Evolutionary conservation across 345 rosid genomes (phyloP).

Genomic region (Populus euphratica): DNA sequence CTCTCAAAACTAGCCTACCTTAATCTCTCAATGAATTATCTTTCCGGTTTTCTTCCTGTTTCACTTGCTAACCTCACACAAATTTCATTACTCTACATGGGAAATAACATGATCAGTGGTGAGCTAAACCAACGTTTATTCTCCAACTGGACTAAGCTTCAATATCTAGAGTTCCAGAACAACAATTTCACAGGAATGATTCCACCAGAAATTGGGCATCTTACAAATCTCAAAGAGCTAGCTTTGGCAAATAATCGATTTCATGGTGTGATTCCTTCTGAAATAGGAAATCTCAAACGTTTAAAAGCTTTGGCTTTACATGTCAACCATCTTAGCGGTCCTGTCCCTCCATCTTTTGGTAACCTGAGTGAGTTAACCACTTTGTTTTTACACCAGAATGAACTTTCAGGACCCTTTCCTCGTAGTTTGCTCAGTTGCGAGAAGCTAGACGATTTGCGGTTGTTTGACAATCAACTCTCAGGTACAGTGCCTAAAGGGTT

Average conservation of each 20-base stretch:
- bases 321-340: conserved; percentile 10
- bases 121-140: too few species aligned
- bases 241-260: background rate
- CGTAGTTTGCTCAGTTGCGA: background rate
- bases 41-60: background rate
- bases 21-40: conserved; percentile 11
- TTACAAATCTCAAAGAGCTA: too few species aligned
- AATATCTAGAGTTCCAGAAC: too few species aligned
- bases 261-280: conserved; percentile 18
- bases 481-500: conserved; percentile 15
- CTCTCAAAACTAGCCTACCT: conserved; percentile 24
- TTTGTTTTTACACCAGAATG: background rate
- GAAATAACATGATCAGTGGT: too few species aligned
- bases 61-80: too few species aligned
- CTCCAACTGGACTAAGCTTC: too few species aligned
- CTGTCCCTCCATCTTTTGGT: conserved; percentile 21
- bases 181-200: background rate
- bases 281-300: conserved; percentile 8
- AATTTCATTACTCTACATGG: too few species aligned
- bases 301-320: conserved; percentile 15
- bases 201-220: conserved; percentile 12
- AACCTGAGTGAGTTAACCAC: background rate
- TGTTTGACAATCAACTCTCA: conserved; percentile 1
- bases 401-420: conserved; percentile 17
- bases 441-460: background rate